phyloP scores from a whole-genome alignment of 176 grass and related monocot species.

The Ananas comosus region DNA sequence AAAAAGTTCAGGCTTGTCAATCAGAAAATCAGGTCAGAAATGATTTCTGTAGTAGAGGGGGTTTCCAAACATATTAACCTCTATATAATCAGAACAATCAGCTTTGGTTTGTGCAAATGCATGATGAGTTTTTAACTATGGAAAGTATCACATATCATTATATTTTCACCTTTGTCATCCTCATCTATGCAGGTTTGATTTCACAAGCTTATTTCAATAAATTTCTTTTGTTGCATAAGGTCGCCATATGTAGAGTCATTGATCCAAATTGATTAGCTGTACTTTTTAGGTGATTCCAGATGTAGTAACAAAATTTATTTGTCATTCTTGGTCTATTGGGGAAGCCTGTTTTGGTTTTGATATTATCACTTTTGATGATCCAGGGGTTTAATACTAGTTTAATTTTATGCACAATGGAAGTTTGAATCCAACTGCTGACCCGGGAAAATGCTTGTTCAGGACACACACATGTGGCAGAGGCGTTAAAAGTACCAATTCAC shows the following conservation, averaged over 20 bases:
- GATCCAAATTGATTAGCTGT: too few species aligned
- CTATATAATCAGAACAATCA: too few species aligned
- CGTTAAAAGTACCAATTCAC: constrained; percentile 84
- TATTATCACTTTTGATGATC: constrained; percentile 8
- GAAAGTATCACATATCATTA: too few species aligned
- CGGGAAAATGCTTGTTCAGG: constrained; percentile 55
- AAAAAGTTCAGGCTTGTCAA: too few species aligned
- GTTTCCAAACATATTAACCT: too few species aligned
- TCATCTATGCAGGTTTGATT: not conserved
- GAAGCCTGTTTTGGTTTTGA: not conserved
- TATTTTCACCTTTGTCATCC: not conserved
- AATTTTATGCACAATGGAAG: constrained; percentile 13
- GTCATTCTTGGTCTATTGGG: not conserved
- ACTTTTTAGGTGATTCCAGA: too few species aligned
- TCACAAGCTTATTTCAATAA: not conserved
- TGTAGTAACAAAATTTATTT: not conserved
- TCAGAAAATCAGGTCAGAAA: too few species aligned
- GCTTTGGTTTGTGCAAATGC: not conserved
- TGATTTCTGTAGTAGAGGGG: too few species aligned
- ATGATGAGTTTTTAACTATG: not conserved
- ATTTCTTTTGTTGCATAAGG: not conserved
- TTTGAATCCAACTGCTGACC: constrained; percentile 24
- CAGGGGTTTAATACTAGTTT: not conserved
- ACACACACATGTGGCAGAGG: constrained; percentile 89
- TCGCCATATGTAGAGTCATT: not conserved